phyloP scores from a whole-genome alignment of 345 rosid species.

The Cardamine resedifolia region DNA sequence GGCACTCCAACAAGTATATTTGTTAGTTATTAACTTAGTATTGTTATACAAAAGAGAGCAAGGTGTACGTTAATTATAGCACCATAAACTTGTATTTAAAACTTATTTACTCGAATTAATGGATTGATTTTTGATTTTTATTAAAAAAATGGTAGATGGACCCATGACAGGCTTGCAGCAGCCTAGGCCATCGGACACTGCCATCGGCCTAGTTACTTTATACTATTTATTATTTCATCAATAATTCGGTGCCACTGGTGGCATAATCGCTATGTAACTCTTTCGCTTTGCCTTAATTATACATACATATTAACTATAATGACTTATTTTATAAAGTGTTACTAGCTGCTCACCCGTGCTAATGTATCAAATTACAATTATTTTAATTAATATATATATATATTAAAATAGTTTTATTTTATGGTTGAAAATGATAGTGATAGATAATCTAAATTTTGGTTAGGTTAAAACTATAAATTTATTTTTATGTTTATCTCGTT shows the following conservation, averaged over 20 bases:
- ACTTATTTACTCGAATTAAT: neutral
- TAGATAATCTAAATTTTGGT: too few relatives aligned
- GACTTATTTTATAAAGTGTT: neutral
- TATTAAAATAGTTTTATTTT: too few relatives aligned
- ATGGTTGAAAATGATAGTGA: too few relatives aligned
- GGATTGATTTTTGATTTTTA: neutral
- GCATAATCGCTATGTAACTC: neutral
- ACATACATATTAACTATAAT: neutral
- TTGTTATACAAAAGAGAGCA: neutral
- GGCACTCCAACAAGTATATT: neutral
- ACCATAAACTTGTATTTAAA: neutral
- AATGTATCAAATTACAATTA: too few relatives aligned
- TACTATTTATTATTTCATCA: constrained; percentile 18
- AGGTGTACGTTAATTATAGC: neutral
- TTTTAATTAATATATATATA: too few relatives aligned
- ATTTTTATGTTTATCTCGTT: too few relatives aligned
- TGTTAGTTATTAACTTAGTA: too few relatives aligned
- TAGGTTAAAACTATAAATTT: too few relatives aligned
- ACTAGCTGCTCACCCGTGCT: too few relatives aligned
- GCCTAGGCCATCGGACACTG: neutral
- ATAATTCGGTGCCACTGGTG: constrained; percentile 18
- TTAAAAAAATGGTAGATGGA: constrained; percentile 10
- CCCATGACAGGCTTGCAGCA: constrained; percentile 37
- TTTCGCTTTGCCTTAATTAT: constrained; percentile 25
- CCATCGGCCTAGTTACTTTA: constrained; percentile 14